Evolutionary conservation across 306 rosid species (phyloP), one percentile per base, ranked within the genome.

Genomic region (Gillenia trifoliata): DNA sequence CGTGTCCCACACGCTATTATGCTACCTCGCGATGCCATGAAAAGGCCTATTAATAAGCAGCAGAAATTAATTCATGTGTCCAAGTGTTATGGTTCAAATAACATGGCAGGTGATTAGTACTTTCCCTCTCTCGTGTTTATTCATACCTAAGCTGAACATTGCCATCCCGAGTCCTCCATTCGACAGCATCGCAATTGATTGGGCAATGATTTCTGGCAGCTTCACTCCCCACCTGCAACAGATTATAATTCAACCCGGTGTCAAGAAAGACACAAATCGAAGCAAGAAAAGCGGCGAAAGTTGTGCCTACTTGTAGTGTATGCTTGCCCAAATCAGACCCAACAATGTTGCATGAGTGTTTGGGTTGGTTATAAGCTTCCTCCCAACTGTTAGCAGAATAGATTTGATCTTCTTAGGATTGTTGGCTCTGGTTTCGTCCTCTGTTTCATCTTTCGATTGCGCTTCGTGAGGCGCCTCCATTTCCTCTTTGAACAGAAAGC

Each of bases 131-230:
- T 47, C 28, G 28, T 73, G 26, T 62, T 55, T 45, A 62, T 68
- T 74, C 84, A 47, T 88, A 93, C 98, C 98, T 92, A 94, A 84
- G 91, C 99, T 92, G 92, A 94, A 91, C 79, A 88, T 89, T 31
- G 99, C 97, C 99, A 92, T 94, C 10, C 99, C 99, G 73, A 94
- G 82, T 73, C 99, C 99, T 68, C 99, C 99, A 71, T 77, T 78
- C 50, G 96, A 79, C 50, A 94, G 63, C 66, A 94, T 87, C 38
- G 11, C 3, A 71, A 94, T 90, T 28, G 97, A 94, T 49, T 83
- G 80, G 0, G 79, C 72, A 20, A 90, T 83, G 61, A 94, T 83
- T 67, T 84, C 91, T 4, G 99, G 97, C 88, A 94, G 55, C 70
- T 87, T 75, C 71, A 90, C 87, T 72, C 79, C 86, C 97, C 95